A percentile compares a stretch with the other conserved stretches of the same genome.
Evolutionary conservation across 2,329 filamentous ascomycete genomes (phyloP).

Genomic region (Ceratocystis cubensis): DNA sequence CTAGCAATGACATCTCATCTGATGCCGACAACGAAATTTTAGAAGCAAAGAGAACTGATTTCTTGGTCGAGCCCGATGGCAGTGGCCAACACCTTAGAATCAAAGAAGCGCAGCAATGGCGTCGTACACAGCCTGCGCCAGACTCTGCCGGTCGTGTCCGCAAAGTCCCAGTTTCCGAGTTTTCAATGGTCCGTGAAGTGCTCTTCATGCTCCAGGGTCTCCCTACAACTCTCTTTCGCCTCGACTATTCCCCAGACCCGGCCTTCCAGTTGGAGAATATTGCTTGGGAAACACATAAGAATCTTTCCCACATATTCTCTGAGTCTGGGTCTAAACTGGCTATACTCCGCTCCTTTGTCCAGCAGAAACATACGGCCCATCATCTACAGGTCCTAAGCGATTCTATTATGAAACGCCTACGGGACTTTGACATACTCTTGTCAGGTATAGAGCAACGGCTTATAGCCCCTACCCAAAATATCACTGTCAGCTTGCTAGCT

Average conservation of each 20-base stretch:
- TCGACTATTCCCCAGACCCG: constrained; percentile 30
- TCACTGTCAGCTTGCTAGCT: constrained; percentile 53
- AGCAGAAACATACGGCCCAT: constrained; percentile 37
- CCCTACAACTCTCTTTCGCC: constrained; percentile 56
- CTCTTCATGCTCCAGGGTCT: constrained; percentile 78
- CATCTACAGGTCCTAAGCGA: constrained; percentile 61
- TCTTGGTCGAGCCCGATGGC: constrained; percentile 30
- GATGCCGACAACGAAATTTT: background rate
- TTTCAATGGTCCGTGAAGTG: constrained; percentile 61
- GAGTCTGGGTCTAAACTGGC: constrained; percentile 36
- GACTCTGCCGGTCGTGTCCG: constrained; percentile 28
- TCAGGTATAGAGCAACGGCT: constrained; percentile 48
- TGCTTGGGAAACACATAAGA: constrained; percentile 39
- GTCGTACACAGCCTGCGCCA: constrained; percentile 28
- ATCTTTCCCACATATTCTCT: constrained; percentile 36
- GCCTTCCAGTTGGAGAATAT: constrained; percentile 38
- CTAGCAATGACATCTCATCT: constrained; percentile 28
- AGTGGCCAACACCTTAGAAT: constrained; percentile 27
- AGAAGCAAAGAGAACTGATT: constrained; percentile 25
- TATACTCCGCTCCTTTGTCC: constrained; percentile 35
- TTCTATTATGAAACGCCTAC: constrained; percentile 45
- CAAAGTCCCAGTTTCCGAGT: constrained; percentile 49
- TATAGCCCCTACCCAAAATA: constrained; percentile 39
- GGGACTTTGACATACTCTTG: constrained; percentile 45
- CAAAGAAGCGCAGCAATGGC: constrained; percentile 30